phyloP scores from a whole-genome alignment of 352 stramenopile species.

The Pythium brassicae region DNA sequence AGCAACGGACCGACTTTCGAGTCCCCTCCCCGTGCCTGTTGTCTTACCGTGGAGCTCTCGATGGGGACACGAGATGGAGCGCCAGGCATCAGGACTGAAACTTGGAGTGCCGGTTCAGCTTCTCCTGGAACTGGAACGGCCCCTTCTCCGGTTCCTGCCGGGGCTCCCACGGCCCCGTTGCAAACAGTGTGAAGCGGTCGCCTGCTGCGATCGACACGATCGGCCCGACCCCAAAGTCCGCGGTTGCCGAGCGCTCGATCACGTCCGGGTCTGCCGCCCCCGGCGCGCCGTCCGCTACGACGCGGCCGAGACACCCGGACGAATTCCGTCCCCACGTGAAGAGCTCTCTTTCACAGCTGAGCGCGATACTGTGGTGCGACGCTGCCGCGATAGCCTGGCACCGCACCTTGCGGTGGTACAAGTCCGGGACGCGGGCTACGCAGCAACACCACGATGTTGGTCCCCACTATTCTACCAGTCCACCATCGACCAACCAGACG shows the following conservation, averaged over 20 bases:
- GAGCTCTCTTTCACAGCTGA: constrained; percentile 51
- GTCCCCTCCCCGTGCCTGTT: no score
- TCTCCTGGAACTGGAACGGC: constrained; percentile 38
- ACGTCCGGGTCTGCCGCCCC: constrained; percentile 50
- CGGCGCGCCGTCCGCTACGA: constrained; percentile 13
- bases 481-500: no score
- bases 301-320: constrained; percentile 48
- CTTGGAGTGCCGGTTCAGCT: constrained; percentile 41
- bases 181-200: constrained; percentile 56
- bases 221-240: constrained; percentile 34
- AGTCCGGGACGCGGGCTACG: constrained; percentile 46
- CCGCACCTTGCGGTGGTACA: constrained; percentile 45
- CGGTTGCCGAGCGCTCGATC: constrained; percentile 20
- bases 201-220: constrained; percentile 54
- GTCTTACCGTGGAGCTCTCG: background rate
- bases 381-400: constrained; percentile 45
- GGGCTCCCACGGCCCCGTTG: constrained; percentile 39
- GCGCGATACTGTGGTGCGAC: constrained; percentile 51
- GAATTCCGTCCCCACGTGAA: constrained; percentile 71
- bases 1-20: no score
- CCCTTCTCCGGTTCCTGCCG: constrained; percentile 25
- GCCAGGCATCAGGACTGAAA: constrained; percentile 7
- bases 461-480: background rate
- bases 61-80: background rate
- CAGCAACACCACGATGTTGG: background rate